Base-by-base conservation (phyloP, 495 filamentous ascomycete species). In the Tuber indicum region DNA sequence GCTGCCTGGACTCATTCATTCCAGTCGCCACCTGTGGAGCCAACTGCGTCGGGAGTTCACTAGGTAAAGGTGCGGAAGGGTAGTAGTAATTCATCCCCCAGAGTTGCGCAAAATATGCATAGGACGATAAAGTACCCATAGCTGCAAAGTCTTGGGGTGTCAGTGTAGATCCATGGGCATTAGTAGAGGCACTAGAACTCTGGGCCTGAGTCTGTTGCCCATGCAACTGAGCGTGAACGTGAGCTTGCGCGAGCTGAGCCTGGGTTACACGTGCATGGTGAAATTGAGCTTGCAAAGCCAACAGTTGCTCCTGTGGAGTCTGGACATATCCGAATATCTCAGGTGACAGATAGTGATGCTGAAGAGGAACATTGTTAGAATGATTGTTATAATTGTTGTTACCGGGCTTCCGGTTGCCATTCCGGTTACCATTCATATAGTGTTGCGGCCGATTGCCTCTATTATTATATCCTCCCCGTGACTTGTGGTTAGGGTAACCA, bases 261-360 rank as follows among this genome's bases (percentile, higher is more conserved):
- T 91, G 84, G 74, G 89, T 86, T 74, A 89, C 87, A 76, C 91
- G 89, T 75, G 90, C 89, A 83, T 92, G 90, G 80, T 92, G 90
- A 70, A 92, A 81, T 89, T 90, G 73, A 87, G 84, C 72, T 87
- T 85, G 78, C 85, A 83, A 32, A 36, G 72, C 75, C 39, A 79
- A 71, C 8, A 82, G 73, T 66, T 81, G 79, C 10, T 83, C 79
- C 26, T 82, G 81, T 39, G 80, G 66, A 49, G 81, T 76, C 39
- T 76, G 75, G 0, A 82, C 75, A 70, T 82, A 82, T 62, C 77
- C 81, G 77, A 74, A 82, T 32, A 82, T 70, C 36, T 82, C 80
- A n/a, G 81, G 72, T 49, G 80, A 46, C 42, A 75, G 75, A 52
- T 82, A 81, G 45, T 82, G 79, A 6, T 72, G 80, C 41, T 82